These are phyloP conservation scores for Aspergillus haitiensis DNA, from an alignment of 495 filamentous ascomycete genomes.

Conservation along the genomic window DNA sequence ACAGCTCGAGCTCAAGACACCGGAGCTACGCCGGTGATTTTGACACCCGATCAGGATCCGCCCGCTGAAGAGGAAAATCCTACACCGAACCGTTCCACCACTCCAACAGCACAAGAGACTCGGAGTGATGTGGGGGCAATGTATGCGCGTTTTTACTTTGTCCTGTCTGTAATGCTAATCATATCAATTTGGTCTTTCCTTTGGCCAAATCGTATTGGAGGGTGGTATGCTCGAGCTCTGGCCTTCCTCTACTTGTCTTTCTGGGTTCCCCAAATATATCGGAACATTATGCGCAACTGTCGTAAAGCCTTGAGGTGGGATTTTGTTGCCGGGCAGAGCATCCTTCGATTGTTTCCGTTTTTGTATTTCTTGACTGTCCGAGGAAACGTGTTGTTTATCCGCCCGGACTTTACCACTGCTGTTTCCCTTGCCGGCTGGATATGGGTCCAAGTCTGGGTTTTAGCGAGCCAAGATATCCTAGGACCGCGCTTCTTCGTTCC, in stretches of 20 bases:
- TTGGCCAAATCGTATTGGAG: slow-evolving; percentile 69
- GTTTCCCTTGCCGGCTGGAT: slow-evolving; percentile 71
- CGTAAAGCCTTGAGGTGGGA: slow-evolving; percentile 84
- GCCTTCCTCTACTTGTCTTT: slow-evolving; percentile 78
- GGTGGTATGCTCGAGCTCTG: slow-evolving; percentile 67
- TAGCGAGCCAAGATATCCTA: slow-evolving; percentile 79
- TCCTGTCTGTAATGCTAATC: slow-evolving; percentile 69
- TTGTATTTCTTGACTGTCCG: slow-evolving; percentile 73
- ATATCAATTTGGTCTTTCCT: slow-evolving; percentile 72
- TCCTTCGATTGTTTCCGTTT: slow-evolving; percentile 73
- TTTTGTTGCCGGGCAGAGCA: slow-evolving; percentile 81
- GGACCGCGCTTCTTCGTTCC: slow-evolving; percentile 79
- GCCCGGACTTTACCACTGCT: slow-evolving; percentile 64
- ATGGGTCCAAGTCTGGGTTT: slow-evolving; percentile 83
- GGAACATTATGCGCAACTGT: slow-evolving; percentile 88
- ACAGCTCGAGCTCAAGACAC: slow-evolving; percentile 50
- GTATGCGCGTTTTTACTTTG: slow-evolving; percentile 74
- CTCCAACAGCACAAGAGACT: slow-evolving; percentile 40
- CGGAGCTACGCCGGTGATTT: slow-evolving; percentile 65
- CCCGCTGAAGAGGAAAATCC: slow-evolving; percentile 38
- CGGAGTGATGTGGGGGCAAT: slow-evolving; percentile 67
- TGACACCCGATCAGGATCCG: slow-evolving; percentile 82
- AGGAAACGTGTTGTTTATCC: slow-evolving; percentile 79
- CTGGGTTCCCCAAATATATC: slow-evolving; percentile 87
- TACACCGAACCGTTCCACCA: slow-evolving; percentile 29